A percentile compares a stretch with the other conserved stretches of the same genome.
Evolutionary conservation across 2,329 filamentous ascomycete species (phyloP).

Genomic region (Gaeumannomyces sp.): DNA sequence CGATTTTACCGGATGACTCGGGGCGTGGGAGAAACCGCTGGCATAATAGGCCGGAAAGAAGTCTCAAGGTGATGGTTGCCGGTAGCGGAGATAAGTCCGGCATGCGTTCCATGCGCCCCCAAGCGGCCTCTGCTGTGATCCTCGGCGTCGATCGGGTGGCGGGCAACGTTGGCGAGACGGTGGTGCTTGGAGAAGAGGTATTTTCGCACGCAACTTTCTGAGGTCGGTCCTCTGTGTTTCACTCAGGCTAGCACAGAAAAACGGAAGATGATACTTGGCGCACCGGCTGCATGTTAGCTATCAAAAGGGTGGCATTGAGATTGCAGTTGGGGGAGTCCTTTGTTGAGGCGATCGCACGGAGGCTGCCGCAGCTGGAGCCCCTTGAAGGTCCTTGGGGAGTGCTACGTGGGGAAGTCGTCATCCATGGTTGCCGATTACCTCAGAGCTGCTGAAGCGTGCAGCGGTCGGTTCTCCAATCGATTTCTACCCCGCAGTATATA

Average conservation of each 20-base stretch:
- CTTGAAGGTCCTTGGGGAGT: background rate
- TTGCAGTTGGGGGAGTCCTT: too few species aligned
- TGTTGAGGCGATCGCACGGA: too few species aligned
- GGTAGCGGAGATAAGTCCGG: background rate
- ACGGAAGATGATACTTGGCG: too few species aligned
- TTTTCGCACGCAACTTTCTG: background rate
- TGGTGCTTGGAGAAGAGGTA: background rate
- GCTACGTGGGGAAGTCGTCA: background rate
- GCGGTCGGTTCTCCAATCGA: background rate
- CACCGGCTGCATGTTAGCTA: too few species aligned
- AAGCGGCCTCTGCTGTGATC: too few species aligned
- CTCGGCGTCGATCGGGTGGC: background rate
- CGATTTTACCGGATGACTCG: background rate
- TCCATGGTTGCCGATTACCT: background rate
- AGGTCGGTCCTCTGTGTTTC: too few species aligned
- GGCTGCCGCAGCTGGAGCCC: too few species aligned
- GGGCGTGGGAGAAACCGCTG: background rate
- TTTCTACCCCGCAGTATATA: conserved; percentile 1
- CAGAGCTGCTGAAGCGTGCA: background rate
- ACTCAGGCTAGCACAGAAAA: too few species aligned
- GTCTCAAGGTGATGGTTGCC: background rate
- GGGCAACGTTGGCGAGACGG: background rate
- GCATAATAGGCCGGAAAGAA: background rate
- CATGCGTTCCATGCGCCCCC: background rate
- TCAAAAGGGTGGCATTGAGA: too few species aligned